Conservation (phyloP, 2,329 filamentous ascomycete genomes). For the Mycosphaerella sp. region DNA sequence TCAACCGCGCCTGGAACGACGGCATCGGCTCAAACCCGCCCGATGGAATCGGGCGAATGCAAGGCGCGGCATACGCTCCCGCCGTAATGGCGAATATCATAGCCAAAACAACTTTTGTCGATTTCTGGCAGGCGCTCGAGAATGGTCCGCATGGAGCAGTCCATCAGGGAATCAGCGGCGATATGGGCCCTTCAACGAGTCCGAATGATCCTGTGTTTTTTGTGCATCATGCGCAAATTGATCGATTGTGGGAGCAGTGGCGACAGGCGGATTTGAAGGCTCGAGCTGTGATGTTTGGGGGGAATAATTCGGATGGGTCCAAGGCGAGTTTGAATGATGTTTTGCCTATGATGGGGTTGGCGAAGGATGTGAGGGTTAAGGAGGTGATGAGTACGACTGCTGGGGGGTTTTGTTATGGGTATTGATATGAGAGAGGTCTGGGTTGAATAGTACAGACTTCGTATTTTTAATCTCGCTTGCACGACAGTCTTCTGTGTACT, state of each 20-base stretch:
- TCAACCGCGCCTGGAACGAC: slow-evolving; percentile 14
- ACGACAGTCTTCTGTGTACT: too few species aligned
- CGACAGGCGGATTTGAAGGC: neutral
- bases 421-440: neutral
- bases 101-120: slow-evolving; percentile 10
- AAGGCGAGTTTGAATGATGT: neutral
- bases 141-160: slow-evolving; percentile 22
- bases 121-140: slow-evolving; percentile 21
- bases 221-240: slow-evolving; percentile 27
- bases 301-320: neutral
- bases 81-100: neutral
- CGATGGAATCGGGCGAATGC: neutral
- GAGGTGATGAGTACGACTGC: neutral
- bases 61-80: neutral
- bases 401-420: neutral
- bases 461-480: too few species aligned
- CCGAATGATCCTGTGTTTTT: slow-evolving; percentile 27
- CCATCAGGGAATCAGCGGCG: slow-evolving; percentile 23
- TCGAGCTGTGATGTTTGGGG: neutral
- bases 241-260: slow-evolving; percentile 21
- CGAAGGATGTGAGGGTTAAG: neutral
- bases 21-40: neutral
- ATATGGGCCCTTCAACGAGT: slow-evolving; percentile 23
- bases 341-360: neutral
- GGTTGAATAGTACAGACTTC: too few species aligned